Evolutionary conservation across 768 basidiomycete species (phyloP).

Genomic region (Pulveroboletus sp.): DNA sequence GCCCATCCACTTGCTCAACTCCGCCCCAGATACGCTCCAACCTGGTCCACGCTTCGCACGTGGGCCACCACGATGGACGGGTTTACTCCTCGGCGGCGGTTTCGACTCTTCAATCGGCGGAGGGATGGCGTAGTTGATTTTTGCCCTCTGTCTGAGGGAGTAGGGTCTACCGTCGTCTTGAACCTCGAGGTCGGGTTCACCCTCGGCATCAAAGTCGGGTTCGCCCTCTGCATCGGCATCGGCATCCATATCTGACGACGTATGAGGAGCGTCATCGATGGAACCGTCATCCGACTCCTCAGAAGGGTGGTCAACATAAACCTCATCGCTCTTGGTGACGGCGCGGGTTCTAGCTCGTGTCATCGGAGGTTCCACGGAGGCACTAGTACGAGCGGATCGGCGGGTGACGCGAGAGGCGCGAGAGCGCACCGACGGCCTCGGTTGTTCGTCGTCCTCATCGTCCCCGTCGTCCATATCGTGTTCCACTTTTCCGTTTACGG

Average conservation of each 20-base stretch:
- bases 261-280: conserved; percentile 51
- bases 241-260: conserved; percentile 35
- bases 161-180: conserved; percentile 47
- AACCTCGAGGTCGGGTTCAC: conserved; percentile 37
- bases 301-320: conserved; percentile 49
- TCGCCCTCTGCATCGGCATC: conserved; percentile 39
- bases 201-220: conserved; percentile 38
- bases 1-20: conserved; percentile 76
- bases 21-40: conserved; percentile 79
- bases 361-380: conserved; percentile 1
- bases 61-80: conserved; percentile 36
- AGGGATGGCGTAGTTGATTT: conserved; percentile 78
- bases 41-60: conserved; percentile 52
- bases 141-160: conserved; percentile 57
- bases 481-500: conserved; percentile 20
- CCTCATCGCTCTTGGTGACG: conserved; percentile 46
- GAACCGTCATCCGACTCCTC: conserved; percentile 53
- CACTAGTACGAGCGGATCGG: conserved; percentile 14
- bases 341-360: conserved; percentile 26
- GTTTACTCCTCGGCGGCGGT: conserved; percentile 37
- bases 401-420: conserved; percentile 24
- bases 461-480: conserved; percentile 29
- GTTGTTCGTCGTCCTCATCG: conserved; percentile 28
- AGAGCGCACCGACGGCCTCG: conserved; percentile 13
- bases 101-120: conserved; percentile 74